These are phyloP conservation scores for Alopecurus myosuroides DNA, from an alignment of 176 grass and related monocot genomes.

Conservation along the genomic window DNA sequence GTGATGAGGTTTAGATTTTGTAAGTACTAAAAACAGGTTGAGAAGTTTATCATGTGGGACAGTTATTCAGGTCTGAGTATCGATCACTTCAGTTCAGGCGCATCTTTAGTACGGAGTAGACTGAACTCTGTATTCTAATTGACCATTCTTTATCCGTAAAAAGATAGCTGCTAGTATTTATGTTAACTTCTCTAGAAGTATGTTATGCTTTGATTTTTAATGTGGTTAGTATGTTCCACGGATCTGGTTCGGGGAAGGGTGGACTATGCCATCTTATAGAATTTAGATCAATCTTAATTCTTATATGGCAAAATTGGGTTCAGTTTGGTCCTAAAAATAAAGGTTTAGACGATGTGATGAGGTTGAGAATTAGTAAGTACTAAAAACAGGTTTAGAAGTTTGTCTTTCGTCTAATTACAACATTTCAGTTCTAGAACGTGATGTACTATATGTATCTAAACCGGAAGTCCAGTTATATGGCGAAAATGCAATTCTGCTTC, in stretches of 20 bases:
- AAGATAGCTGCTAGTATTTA: too few species aligned
- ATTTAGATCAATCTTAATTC: not conserved
- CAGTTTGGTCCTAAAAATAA: not conserved
- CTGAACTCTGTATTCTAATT: not conserved
- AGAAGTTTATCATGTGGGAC: not conserved
- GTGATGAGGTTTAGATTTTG: not conserved
- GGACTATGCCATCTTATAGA: not conserved
- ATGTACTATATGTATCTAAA: not conserved
- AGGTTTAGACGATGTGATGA: not conserved
- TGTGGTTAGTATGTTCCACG: not conserved
- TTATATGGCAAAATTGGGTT: not conserved
- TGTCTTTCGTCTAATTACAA: not conserved
- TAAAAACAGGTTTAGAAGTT: not conserved
- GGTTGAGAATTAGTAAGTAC: slow-evolving; percentile 1
- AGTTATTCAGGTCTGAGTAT: not conserved
- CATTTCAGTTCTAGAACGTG: not conserved
- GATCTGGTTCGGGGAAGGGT: not conserved
- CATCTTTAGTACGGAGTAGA: not conserved
- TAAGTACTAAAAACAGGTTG: slow-evolving; percentile 11
- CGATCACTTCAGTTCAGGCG: not conserved
- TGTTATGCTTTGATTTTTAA: not conserved
- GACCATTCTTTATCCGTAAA: not conserved
- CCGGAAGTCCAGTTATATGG: not conserved
- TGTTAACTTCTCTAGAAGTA: too few species aligned
- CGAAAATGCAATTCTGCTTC: not conserved